Percentiles rank a stretch among this genome's conserved stretches.
phyloP scores from a whole-genome alignment of 208 protist species.

The Naegleria fowleri region DNA sequence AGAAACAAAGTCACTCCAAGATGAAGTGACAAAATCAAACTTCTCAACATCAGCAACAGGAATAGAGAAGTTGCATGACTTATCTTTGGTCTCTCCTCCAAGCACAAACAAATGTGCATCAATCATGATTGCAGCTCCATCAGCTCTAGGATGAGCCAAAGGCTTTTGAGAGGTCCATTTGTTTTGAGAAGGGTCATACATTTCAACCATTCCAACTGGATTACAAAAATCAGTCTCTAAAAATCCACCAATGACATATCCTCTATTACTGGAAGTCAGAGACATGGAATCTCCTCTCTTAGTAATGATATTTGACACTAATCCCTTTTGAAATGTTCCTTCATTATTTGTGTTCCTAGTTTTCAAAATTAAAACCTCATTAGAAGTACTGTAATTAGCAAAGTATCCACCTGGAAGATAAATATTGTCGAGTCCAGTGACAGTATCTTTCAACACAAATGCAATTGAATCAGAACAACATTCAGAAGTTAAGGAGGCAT shows the following conservation, averaged over 20 bases:
- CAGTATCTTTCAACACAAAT: background rate
- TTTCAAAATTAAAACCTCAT: background rate
- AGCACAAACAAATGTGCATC: background rate
- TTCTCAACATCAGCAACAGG: background rate
- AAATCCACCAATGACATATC: constrained; percentile 1
- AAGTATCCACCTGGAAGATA: constrained; percentile 4
- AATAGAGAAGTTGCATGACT: background rate
- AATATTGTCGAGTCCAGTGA: background rate
- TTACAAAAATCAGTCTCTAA: background rate
- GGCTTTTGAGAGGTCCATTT: background rate
- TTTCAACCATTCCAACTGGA: background rate
- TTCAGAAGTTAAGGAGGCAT: background rate
- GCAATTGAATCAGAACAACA: background rate
- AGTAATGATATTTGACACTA: background rate
- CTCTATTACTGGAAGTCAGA: background rate
- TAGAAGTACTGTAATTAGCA: background rate
- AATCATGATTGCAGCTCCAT: background rate
- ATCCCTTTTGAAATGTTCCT: background rate
- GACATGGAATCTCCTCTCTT: background rate
- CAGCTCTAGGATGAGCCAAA: background rate
- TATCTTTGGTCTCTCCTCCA: background rate
- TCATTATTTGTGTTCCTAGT: background rate
- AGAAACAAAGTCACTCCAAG: background rate
- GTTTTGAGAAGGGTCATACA: background rate
- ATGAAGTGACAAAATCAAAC: background rate